These are phyloP conservation scores for Penicillium riverlandense DNA, from an alignment of 495 filamentous ascomycete species.

Conservation along the genomic window DNA sequence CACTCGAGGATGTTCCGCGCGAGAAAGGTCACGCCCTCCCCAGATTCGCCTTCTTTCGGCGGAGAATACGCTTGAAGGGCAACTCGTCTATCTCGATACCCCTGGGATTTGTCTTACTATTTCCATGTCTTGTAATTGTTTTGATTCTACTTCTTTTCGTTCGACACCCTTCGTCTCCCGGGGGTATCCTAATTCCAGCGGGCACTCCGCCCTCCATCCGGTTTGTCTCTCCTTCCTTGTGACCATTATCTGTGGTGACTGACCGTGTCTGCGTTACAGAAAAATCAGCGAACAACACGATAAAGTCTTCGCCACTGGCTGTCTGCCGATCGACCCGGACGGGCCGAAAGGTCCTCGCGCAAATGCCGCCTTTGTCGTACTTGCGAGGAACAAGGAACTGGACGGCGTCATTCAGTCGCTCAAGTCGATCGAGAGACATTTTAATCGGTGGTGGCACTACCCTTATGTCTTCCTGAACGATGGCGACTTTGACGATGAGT, in stretches of 20 bases:
- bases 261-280: slow-evolving; percentile 37
- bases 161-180: slow-evolving; percentile 77
- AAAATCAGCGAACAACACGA: slow-evolving; percentile 97
- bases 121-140: slow-evolving; percentile 86
- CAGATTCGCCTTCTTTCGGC: slow-evolving; percentile 75
- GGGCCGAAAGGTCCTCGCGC: slow-evolving; percentile 64
- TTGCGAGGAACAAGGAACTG: slow-evolving; percentile 93
- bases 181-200: slow-evolving; percentile 78
- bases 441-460: slow-evolving; percentile 99
- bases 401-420: slow-evolving; percentile 94
- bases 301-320: slow-evolving; percentile 91
- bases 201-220: slow-evolving; percentile 87
- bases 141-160: slow-evolving; percentile 87
- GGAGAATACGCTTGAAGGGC: slow-evolving; percentile 85
- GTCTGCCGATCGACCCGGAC: slow-evolving; percentile 49
- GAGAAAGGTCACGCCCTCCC: slow-evolving; percentile 46
- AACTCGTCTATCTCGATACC: slow-evolving; percentile 94
- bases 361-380: slow-evolving; percentile 92
- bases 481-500: slow-evolving; percentile 88
- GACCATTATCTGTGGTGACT: neutral
- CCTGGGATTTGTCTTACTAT: slow-evolving; percentile 84
- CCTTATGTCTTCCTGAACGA: slow-evolving; percentile 99
- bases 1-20: slow-evolving; percentile 50
- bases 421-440: slow-evolving; percentile 97
- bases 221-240: slow-evolving; percentile 41